phyloP scores from a whole-genome alignment of 1,284 basidiomycete genomes.

The Tremellales sp. region DNA sequence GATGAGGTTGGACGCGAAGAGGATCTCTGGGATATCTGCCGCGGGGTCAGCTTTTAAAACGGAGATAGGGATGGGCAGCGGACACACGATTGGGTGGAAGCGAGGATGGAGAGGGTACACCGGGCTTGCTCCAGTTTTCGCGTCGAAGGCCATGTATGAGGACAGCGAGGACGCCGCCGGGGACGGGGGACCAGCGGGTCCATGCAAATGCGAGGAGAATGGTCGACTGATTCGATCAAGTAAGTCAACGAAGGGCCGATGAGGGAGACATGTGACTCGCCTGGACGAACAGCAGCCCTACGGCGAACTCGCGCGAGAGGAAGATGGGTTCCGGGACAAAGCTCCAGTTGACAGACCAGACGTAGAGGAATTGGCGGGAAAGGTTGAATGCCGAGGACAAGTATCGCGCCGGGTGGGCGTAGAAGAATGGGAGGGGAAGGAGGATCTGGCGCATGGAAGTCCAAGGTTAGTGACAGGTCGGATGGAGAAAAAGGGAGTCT shows the following conservation, averaged over 20 bases:
- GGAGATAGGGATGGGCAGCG: slow-evolving; percentile 27
- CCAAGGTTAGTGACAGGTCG: background rate
- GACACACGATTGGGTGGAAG: slow-evolving; percentile 30
- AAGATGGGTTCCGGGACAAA: slow-evolving; percentile 75
- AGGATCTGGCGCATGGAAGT: slow-evolving; percentile 60
- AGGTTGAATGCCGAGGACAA: slow-evolving; percentile 78
- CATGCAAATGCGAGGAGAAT: slow-evolving; percentile 65
- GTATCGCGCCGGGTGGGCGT: slow-evolving; percentile 55
- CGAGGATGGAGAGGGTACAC: slow-evolving; percentile 2
- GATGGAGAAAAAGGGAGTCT: slow-evolving; percentile 4
- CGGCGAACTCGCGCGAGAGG: slow-evolving; percentile 62
- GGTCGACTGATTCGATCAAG: slow-evolving; percentile 13
- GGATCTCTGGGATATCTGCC: slow-evolving; percentile 70
- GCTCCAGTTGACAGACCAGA: slow-evolving; percentile 99
- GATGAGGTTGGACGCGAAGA: slow-evolving; percentile 89
- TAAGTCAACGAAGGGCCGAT: background rate
- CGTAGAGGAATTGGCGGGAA: slow-evolving; percentile 81
- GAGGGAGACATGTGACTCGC: slow-evolving; percentile 30
- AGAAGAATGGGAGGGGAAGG: slow-evolving; percentile 70
- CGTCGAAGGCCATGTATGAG: slow-evolving; percentile 54
- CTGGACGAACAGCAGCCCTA: slow-evolving; percentile 65
- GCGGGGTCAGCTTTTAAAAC: slow-evolving; percentile 1
- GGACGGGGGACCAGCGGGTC: slow-evolving; percentile 64
- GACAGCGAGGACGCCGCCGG: slow-evolving; percentile 59
- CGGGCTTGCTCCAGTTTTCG: slow-evolving; percentile 7